Evolutionary conservation across 495 filamentous ascomycete genomes (phyloP), one percentile per base, ranked within the genome.

Genomic region (Aspergillus cristatus): DNA sequence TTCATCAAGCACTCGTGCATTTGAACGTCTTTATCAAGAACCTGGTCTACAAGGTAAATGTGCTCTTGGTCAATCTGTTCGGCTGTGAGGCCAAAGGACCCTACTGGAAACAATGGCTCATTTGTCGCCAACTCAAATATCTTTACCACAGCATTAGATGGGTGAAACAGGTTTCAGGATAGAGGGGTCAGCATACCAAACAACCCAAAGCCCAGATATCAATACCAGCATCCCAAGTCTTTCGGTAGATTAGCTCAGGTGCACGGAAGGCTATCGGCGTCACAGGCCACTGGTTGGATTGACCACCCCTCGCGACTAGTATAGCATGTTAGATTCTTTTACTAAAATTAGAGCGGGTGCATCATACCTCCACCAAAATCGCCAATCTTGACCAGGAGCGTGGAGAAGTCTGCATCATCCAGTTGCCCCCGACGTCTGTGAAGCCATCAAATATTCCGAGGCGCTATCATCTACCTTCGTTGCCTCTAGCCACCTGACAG

Each of bases 81-180:
- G 8, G n/a, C 4, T 12, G 45, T 36, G 32, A 35, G 36, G 32
- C 47, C 45, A 36, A 45, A 47, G 13, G 31, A 28, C 14, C 13
- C 34, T 16, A 55, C 7, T 0, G 51, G 48, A 20, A 55, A 51
- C 7, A 55, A 40, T 25, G 45, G 48, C 20, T 51, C 48, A 29
- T 51, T 51, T 28, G 48, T 55, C 28, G 48, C 45, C 11, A 55
- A 40, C 32, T 55, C 35, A 32, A 48, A 55, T 43, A 51, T 46
- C 51, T 51, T 37, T 34, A 29, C 20, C 28, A 20, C 5, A 18
- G 34, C 14, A 22, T 41, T 25, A 40, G 30, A 17, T 37, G 30
- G 17, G 34, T 34, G 32, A n/a, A 30, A 6, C 28, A 30, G 28
- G 20, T 24, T 24, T 24, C 20, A 24, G 8, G 20, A 24, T 24